phyloP scores from a whole-genome alignment of 2,329 filamentous ascomycete genomes.

The Epichloe festucae region DNA sequence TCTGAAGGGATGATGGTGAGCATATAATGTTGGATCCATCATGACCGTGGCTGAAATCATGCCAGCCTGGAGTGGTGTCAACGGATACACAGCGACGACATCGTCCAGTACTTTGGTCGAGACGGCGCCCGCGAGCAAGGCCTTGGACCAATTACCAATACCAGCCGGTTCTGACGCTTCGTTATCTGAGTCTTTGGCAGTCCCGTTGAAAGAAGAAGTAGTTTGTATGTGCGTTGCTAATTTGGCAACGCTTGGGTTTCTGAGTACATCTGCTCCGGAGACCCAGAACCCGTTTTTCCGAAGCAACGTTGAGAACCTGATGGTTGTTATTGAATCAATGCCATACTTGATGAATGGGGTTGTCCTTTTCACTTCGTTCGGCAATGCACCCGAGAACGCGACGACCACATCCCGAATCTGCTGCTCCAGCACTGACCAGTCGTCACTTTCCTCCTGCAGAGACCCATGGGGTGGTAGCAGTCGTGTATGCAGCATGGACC shows the following conservation, averaged over 20 bases:
- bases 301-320: slow-evolving; percentile 19
- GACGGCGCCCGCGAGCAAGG: not conserved
- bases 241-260: slow-evolving; percentile 17
- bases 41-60: slow-evolving; percentile 10
- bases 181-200: too few species aligned
- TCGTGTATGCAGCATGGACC: too few species aligned
- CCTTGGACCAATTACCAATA: not conserved
- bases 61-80: slow-evolving; percentile 12
- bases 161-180: not conserved
- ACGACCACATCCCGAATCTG: not conserved
- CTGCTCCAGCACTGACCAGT: not conserved
- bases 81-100: slow-evolving; percentile 15
- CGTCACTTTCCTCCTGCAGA: not conserved
- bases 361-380: slow-evolving; percentile 13
- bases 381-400: not conserved
- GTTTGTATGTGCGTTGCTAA: slow-evolving; percentile 5
- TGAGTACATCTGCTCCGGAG: slow-evolving; percentile 23
- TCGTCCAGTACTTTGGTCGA: slow-evolving; percentile 3
- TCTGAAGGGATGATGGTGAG: slow-evolving; percentile 7
- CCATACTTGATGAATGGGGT: slow-evolving; percentile 20
- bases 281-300: slow-evolving; percentile 14
- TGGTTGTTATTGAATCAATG: slow-evolving; percentile 20
- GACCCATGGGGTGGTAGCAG: too few species aligned
- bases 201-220: too few species aligned
- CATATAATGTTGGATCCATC: slow-evolving; percentile 10